Evolutionary conservation across 768 basidiomycete species (phyloP), one percentile per base, ranked within the genome.

Genomic region (Pleurotus djamor): DNA sequence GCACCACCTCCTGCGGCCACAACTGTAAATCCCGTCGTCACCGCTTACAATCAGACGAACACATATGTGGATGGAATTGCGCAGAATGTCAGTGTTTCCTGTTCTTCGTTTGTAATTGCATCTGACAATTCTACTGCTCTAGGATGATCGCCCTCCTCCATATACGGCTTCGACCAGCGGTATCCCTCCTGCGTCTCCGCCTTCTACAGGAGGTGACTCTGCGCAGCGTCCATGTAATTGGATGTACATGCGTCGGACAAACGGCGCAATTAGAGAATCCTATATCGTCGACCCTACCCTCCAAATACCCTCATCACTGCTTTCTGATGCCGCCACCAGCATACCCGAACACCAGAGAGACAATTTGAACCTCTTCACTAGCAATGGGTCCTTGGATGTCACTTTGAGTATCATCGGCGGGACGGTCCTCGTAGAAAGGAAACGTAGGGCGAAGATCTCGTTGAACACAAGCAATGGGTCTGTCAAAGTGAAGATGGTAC

Each of bases 261-360:
- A 54, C 21, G 66, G 63, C 0, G 71, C 72, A 1, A 75, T 77
- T 51, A 74, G 67, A 17, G 76, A 74, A 12, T 59, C 66, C 13
- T 78, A 72, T 60, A 69, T 69, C 35, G 75, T 82, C 35, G 74
- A 82, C 50, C 79, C 81, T 0, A 71, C 68, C 48, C 68, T 82
- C 6, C 61, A 66, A 33, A 72, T 82, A 48, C 77, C 80, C 0
- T 36, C 71, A 5, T 66, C 70, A 12, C 56, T 80, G 34, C 64
- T 82, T 10, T 68, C 74, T 5, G 74, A 71, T 4, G 62, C 72
- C 0, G 33, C 55, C n/a, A 28, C 59, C 0, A 59, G 59, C 3
- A 32, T 38, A 4, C 32, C 49, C 5, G 49, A 59, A 41, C 35
- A 21, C 21, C 35, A 47, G 32, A 35, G 59, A 14, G 50, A 51